Conservation (phyloP, 202 grass and related monocot species). For the Schoenoplectus triqueter region DNA sequence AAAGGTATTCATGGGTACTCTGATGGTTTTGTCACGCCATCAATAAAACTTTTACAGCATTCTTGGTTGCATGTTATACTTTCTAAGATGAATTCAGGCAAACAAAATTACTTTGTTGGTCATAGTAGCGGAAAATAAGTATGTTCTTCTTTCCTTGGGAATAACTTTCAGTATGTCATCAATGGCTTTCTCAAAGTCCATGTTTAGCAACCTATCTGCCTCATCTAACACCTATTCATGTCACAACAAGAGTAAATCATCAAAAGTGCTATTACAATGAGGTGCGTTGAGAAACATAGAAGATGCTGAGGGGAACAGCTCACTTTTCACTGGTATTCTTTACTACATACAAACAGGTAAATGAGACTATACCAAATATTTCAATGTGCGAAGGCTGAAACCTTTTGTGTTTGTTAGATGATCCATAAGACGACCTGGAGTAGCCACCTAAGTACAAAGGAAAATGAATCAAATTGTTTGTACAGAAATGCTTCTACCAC, state of each 20-base stretch:
- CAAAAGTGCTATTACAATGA: not conserved
- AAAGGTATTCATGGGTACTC: not conserved
- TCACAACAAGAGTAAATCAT: slow-evolving; percentile 18
- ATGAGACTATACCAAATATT: slow-evolving; percentile 64
- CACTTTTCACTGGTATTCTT: no score
- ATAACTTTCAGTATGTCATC: slow-evolving; percentile 89
- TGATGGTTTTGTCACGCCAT: not conserved
- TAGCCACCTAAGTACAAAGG: slow-evolving; percentile 59
- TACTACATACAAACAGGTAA: no score
- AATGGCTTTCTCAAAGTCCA: slow-evolving; percentile 82
- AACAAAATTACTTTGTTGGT: slow-evolving; percentile 70
- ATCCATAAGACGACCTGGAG: slow-evolving; percentile 81
- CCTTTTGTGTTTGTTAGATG: slow-evolving; percentile 94
- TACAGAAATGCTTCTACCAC: slow-evolving; percentile 29
- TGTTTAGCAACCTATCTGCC: slow-evolving; percentile 88
- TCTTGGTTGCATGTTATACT: not conserved
- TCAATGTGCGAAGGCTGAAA: slow-evolving; percentile 87
- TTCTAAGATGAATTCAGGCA: not conserved
- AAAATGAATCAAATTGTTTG: slow-evolving; percentile 27
- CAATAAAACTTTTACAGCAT: not conserved
- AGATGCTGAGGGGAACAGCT: no score
- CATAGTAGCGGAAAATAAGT: slow-evolving; percentile 91
- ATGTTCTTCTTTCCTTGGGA: slow-evolving; percentile 81
- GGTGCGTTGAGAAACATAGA: not conserved
- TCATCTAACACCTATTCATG: slow-evolving; percentile 70